Percentiles rank a stretch among this genome's conserved stretches.
These are phyloP conservation scores for Wickerhamomyces bisporus DNA, from an alignment of 805 yeast species.

Conservation along the genomic window DNA sequence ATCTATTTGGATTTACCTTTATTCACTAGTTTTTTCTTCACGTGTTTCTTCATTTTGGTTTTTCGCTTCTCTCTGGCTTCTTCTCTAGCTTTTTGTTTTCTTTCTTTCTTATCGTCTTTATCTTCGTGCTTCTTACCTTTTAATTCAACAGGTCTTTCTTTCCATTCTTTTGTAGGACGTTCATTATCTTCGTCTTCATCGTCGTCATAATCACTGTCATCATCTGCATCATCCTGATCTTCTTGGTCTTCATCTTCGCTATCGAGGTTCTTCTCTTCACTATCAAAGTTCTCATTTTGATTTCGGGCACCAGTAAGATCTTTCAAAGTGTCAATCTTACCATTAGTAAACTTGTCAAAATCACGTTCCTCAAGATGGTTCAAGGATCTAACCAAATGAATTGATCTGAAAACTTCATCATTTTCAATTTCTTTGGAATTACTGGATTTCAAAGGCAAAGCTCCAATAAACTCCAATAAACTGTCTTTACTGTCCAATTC, in stretches of 20 bases:
- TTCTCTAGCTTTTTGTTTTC: slow-evolving; percentile 74
- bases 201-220: slow-evolving; percentile 29
- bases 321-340: slow-evolving; percentile 73
- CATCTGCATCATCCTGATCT: slow-evolving; percentile 29
- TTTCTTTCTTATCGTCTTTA: slow-evolving; percentile 67
- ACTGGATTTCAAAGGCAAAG: slow-evolving; percentile 50
- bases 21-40: slow-evolving; percentile 71
- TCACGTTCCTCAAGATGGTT: slow-evolving; percentile 88
- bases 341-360: slow-evolving; percentile 70
- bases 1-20: slow-evolving; percentile 40
- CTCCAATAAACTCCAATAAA: slow-evolving; percentile 38
- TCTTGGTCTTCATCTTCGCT: slow-evolving; percentile 25
- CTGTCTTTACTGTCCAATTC: slow-evolving; percentile 33
- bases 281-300: slow-evolving; percentile 22
- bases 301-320: slow-evolving; percentile 43
- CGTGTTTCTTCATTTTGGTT: slow-evolving; percentile 75
- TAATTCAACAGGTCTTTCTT: slow-evolving; percentile 32
- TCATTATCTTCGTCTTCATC: slow-evolving; percentile 30
- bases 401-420: slow-evolving; percentile 83
- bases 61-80: slow-evolving; percentile 75
- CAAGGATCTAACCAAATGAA: slow-evolving; percentile 72
- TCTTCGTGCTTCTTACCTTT: slow-evolving; percentile 79
- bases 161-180: slow-evolving; percentile 42
- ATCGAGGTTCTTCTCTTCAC: slow-evolving; percentile 24
- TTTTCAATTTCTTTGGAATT: slow-evolving; percentile 54